These are phyloP conservation scores for Jamesozyma piceae DNA, from an alignment of 805 yeast species.

Conservation along the genomic window DNA sequence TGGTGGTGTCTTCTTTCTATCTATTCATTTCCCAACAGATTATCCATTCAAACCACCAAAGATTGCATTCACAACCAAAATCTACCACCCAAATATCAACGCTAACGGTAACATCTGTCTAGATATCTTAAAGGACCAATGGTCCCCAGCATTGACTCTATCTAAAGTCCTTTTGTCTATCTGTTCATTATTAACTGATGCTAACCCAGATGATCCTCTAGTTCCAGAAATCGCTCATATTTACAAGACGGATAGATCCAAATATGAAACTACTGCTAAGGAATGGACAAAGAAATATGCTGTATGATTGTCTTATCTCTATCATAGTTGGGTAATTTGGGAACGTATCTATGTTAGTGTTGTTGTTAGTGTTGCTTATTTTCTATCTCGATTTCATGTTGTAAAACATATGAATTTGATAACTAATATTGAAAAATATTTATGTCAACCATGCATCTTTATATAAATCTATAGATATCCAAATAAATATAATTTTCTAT, in stretches of 20 bases:
- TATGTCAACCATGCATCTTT: background rate
- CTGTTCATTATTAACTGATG: conserved; percentile 93
- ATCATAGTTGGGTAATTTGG: no score
- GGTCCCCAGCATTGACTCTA: conserved; percentile 96
- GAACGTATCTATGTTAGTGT: no score
- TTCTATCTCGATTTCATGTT: background rate
- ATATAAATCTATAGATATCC: background rate
- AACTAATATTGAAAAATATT: background rate
- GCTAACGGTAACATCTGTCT: conserved; percentile 90
- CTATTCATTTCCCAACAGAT: conserved; percentile 96
- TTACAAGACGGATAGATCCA: conserved; percentile 84
- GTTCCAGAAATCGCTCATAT: conserved; percentile 96
- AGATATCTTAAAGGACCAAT: conserved; percentile 91
- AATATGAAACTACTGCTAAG: conserved; percentile 90
- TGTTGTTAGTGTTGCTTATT: no score
- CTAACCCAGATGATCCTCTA: conserved; percentile 96
- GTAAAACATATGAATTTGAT: background rate
- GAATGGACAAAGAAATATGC: conserved; percentile 99
- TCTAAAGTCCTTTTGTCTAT: conserved; percentile 88
- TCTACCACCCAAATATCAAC: conserved; percentile 94
- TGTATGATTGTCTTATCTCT: conserved; percentile 38
- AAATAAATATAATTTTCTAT: background rate
- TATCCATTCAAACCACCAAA: conserved; percentile 98
- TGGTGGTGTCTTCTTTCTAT: conserved; percentile 89
- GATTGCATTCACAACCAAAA: conserved; percentile 82